Evolutionary conservation across 371 early-diverging fungal species (phyloP), one percentile per base, ranked within the genome.

Genomic region (Mortierella sp.): DNA sequence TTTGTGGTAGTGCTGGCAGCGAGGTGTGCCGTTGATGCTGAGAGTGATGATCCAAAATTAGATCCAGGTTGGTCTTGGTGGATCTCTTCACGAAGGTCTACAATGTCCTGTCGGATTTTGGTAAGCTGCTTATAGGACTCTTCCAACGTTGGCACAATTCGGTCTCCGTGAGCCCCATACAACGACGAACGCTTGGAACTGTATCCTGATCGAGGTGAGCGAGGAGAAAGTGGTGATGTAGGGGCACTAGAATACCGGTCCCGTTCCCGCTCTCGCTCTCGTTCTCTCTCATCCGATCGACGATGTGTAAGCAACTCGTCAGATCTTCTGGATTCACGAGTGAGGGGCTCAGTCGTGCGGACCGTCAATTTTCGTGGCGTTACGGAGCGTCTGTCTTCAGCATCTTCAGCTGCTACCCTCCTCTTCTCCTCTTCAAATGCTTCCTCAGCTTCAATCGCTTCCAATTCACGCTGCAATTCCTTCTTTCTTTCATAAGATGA

Each of bases 51-150:
- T 9, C 60, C 11, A 6, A 58, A 16, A 8, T 54, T 39, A 16
- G 57, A 43, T 11, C 63, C 71, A 32, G 63, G 54, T 24, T 64
- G 70, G 30, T 73, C 74, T 28, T 75, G 71, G n/a, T 73, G 70
- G 26, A 80, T 70, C 66, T 74, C 72, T 49, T 80, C 64, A 9
- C 72, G 68, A 14, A 75, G 55, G 40, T 68, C 75, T 10, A 62
- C 72, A 62, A 75, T 72, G n/a, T 80, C 80, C 20, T 80, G 70
- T 30, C 72, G 67, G 9, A 80, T 70, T 39, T 68, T 72, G 30
- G 72, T 72, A 40, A 80, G 40, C 37, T 64, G 72, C 68, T 70
- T 70, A 52, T 64, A 70, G 5, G 74, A 73, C 49, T 80, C 80
- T 39, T 74, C 75, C 47, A 80, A 22, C 0, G 80, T 69, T 8